These are phyloP conservation scores for Fraxinus greggii DNA, from an alignment of 305 asterid species.

Conservation along the genomic window DNA sequence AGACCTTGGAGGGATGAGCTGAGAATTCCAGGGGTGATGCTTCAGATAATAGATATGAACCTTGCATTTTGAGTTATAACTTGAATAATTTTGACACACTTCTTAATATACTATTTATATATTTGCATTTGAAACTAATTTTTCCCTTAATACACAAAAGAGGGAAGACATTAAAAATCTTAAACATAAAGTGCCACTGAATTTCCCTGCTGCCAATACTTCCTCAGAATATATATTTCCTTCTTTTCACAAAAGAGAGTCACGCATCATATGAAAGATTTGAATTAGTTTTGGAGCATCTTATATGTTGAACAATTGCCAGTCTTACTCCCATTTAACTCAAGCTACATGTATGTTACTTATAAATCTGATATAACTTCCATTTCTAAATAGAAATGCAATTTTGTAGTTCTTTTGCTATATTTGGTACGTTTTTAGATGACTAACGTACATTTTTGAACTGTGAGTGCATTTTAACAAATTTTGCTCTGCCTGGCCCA, in stretches of 20 bases:
- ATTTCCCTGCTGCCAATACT: neutral
- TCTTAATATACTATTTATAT: neutral
- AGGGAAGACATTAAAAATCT: neutral
- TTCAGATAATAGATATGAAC: neutral
- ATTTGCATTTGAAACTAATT: neutral
- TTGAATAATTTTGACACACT: neutral
- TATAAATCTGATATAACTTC: neutral
- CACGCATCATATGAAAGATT: neutral
- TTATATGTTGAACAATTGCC: neutral
- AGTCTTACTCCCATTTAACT: neutral
- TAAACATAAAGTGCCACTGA: neutral
- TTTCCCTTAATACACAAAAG: neutral
- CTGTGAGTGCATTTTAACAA: neutral
- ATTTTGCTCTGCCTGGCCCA: neutral
- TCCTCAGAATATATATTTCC: neutral
- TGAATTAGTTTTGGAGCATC: neutral
- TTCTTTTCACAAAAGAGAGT: neutral
- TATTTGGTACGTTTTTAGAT: neutral
- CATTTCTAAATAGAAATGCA: neutral
- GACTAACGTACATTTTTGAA: neutral
- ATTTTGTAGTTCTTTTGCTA: neutral
- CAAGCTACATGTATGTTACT: neutral
- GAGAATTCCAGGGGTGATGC: constrained; percentile 6
- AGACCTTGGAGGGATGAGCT: neutral
- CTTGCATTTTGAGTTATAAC: neutral